phyloP scores from a whole-genome alignment of 495 filamentous ascomycete genomes.

The Lindgomyces ingoldianus region DNA sequence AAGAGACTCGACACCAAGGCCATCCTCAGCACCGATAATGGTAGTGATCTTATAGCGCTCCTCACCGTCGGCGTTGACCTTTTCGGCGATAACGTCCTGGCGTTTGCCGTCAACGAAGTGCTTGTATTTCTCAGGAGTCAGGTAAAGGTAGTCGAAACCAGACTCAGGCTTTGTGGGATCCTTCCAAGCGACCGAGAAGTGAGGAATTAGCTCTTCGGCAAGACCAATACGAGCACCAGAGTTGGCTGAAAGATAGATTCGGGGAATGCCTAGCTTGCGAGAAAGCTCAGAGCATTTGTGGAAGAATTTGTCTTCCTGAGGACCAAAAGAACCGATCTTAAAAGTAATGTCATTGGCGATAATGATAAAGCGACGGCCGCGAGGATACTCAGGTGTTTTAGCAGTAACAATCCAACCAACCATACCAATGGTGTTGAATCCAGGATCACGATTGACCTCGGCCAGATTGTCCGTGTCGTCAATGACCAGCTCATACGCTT shows the following conservation, averaged over 20 bases:
- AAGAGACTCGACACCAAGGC: conserved; percentile 95
- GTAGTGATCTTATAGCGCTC: conserved; percentile 92
- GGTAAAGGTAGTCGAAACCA: conserved; percentile 98
- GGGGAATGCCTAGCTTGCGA: conserved; percentile 86
- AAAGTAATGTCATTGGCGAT: conserved; percentile 99
- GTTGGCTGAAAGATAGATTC: conserved; percentile 97
- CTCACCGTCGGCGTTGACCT: conserved; percentile 81
- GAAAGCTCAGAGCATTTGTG: conserved; percentile 97
- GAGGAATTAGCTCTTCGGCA: conserved; percentile 93
- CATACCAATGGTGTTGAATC: conserved; percentile 95
- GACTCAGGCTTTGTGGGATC: conserved; percentile 77
- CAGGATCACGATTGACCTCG: conserved; percentile 90
- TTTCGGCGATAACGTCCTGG: conserved; percentile 85
- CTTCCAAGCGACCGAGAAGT: conserved; percentile 97
- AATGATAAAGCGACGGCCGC: conserved; percentile 88
- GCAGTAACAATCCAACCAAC: conserved; percentile 96
- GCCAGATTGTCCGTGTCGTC: conserved; percentile 90
- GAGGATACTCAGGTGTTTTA: conserved; percentile 96
- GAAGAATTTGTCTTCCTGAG: conserved; percentile 96
- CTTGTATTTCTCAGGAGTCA: conserved; percentile 82
- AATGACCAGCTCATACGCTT: conserved; percentile 89
- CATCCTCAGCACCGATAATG: conserved; percentile 91
- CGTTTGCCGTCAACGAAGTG: conserved; percentile 81
- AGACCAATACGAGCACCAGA: conserved; percentile 98
- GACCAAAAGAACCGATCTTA: conserved; percentile 97